A percentile compares a stretch with the other conserved stretches of the same genome.
Evolutionary conservation across 2,329 filamentous ascomycete species (phyloP).

Genomic region (Pseudocercospora ulei): DNA sequence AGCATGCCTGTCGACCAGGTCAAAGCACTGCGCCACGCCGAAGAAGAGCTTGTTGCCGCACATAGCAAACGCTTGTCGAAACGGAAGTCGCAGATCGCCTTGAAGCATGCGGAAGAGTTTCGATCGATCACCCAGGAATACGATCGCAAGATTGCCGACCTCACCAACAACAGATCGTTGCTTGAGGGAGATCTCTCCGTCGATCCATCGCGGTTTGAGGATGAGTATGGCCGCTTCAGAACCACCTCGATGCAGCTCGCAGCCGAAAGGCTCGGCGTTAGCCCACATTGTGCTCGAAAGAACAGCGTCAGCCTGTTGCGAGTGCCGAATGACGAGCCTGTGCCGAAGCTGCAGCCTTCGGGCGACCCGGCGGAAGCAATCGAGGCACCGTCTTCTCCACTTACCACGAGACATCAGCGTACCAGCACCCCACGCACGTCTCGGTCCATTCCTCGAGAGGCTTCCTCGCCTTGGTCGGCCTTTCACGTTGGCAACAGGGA

Average conservation of each 20-base stretch:
- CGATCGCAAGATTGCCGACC: conserved; percentile 29
- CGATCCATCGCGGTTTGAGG: conserved; percentile 31
- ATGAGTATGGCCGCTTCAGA: conserved; percentile 27
- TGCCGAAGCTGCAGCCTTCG: conserved; percentile 2
- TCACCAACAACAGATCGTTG: conserved; percentile 28
- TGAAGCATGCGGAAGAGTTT: conserved; percentile 33
- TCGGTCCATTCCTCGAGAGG: conserved; percentile 23
- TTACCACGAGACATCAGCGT: conserved; percentile 3
- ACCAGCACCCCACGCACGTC: conserved; percentile 26
- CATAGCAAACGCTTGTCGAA: conserved; percentile 31
- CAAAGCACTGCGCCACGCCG: conserved; percentile 28
- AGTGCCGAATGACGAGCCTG: not conserved
- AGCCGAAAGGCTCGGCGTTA: conserved; percentile 18
- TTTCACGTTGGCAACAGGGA: conserved; percentile 19
- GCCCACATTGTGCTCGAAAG: conserved; percentile 16
- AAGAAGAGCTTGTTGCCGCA: conserved; percentile 31
- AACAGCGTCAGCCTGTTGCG: conserved; percentile 13
- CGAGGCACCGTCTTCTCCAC: not conserved
- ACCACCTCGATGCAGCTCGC: conserved; percentile 25
- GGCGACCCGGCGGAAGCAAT: not conserved
- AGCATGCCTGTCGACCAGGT: conserved; percentile 24
- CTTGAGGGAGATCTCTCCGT: conserved; percentile 32
- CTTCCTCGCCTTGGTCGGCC: conserved; percentile 17
- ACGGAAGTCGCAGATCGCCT: conserved; percentile 33
- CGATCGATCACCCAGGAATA: conserved; percentile 32